Percentiles rank a stretch among this genome's conserved stretches.
Evolutionary conservation across 129 eudicot genomes (phyloP).

Genomic region (Heracleum sosnowskyi): DNA sequence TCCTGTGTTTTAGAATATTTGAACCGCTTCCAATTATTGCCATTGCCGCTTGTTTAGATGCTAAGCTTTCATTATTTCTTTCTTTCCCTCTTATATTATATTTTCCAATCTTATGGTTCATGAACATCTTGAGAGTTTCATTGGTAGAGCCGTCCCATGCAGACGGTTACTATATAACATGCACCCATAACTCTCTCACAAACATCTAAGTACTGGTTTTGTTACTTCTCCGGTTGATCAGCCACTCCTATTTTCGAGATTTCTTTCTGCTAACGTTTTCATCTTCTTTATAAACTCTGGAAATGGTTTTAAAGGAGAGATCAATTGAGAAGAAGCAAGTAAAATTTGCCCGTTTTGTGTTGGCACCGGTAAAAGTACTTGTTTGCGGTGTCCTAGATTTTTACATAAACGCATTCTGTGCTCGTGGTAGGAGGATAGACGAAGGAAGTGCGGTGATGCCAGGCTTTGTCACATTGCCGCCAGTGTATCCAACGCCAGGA

Average conservation of each 20-base stretch:
- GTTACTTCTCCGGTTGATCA: background rate
- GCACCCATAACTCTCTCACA: background rate
- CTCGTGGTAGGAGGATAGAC: constrained; percentile 12
- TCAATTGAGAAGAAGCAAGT: background rate
- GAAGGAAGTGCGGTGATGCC: constrained; percentile 9
- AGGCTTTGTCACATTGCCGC: background rate
- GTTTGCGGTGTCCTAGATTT: constrained; percentile 7
- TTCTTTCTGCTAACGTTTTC: constrained; percentile 13
- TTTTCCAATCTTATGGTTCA: background rate
- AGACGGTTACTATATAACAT: background rate
- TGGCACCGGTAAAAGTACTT: constrained; percentile 9
- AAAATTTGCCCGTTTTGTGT: constrained; percentile 2
- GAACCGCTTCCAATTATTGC: background rate
- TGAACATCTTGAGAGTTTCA: too few relatives aligned
- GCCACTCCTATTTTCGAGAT: constrained; percentile 12
- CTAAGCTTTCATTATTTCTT: background rate
- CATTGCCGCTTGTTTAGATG: background rate
- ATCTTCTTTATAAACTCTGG: background rate
- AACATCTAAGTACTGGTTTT: background rate
- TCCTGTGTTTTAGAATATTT: background rate
- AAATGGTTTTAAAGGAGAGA: background rate
- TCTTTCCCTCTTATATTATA: too few relatives aligned
- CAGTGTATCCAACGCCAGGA: background rate
- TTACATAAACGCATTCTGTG: constrained; percentile 12
- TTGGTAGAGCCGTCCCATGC: background rate